These are phyloP conservation scores for Talaromyces piceae DNA, from an alignment of 2,329 filamentous ascomycete genomes.

Conservation along the genomic window DNA sequence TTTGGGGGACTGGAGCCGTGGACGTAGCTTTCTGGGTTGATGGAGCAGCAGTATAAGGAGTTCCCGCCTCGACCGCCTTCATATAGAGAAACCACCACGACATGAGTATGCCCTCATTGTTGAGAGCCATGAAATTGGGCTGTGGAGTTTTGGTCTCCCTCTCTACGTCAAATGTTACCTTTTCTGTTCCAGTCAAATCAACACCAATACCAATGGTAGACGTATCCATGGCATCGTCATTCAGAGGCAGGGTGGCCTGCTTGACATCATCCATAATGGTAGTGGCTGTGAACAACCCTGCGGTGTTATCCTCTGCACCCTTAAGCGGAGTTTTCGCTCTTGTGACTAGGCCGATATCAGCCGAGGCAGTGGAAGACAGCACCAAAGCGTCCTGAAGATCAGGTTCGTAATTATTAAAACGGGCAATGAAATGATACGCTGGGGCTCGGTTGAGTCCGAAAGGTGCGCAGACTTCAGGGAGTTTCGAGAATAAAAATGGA, in stretches of 20 bases:
- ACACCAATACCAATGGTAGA: slow-evolving; percentile 70
- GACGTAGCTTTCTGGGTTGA: slow-evolving; percentile 19
- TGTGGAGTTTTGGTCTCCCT: slow-evolving; percentile 64
- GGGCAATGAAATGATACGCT: slow-evolving; percentile 69
- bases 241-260: slow-evolving; percentile 68
- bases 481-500: slow-evolving; percentile 63
- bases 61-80: slow-evolving; percentile 69
- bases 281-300: slow-evolving; percentile 65
- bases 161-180: slow-evolving; percentile 40
- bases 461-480: slow-evolving; percentile 66
- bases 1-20: slow-evolving; percentile 12
- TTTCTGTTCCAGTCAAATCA: slow-evolving; percentile 77
- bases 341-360: slow-evolving; percentile 71
- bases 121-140: slow-evolving; percentile 76
- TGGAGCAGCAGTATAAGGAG: slow-evolving; percentile 64
- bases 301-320: slow-evolving; percentile 47
- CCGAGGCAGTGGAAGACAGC: slow-evolving; percentile 69
- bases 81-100: slow-evolving; percentile 91
- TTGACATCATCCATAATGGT: slow-evolving; percentile 65
- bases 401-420: slow-evolving; percentile 73
- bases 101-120: slow-evolving; percentile 76
- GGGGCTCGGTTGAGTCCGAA: slow-evolving; percentile 58
- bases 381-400: slow-evolving; percentile 75
- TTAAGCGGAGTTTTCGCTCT: slow-evolving; percentile 63
- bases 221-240: slow-evolving; percentile 59